Evolutionary conservation across 1,139 yeast genomes (phyloP).

Genomic region (Yamadazyma buinensis): DNA sequence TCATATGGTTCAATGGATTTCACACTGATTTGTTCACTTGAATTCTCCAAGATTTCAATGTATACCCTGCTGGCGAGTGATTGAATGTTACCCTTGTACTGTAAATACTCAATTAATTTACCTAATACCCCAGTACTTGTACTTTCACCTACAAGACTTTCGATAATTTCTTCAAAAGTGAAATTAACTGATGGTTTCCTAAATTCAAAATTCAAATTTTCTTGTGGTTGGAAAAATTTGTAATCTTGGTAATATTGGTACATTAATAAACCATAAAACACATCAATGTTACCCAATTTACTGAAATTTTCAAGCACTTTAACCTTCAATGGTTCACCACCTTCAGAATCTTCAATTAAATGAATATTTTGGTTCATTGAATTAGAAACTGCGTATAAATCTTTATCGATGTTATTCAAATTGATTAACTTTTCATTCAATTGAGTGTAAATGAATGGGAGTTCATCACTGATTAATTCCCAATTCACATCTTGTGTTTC

Average conservation of each 20-base stretch:
- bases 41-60: constrained; percentile 17
- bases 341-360: constrained; percentile 19
- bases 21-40: constrained; percentile 31
- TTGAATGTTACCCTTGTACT: constrained; percentile 8
- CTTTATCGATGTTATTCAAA: constrained; percentile 11
- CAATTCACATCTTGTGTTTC: constrained; percentile 12
- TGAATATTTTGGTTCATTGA: constrained; percentile 40
- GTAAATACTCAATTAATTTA: constrained; percentile 3
- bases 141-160: background rate
- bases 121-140: background rate
- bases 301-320: constrained; percentile 1
- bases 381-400: constrained; percentile 40
- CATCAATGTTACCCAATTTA: background rate
- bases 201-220: background rate
- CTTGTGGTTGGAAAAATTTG: constrained; percentile 14
- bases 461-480: constrained; percentile 10
- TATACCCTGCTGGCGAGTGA: constrained; percentile 27
- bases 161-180: background rate
- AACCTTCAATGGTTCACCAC: background rate
- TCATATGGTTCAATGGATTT: constrained; percentile 28
- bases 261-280: constrained; percentile 12
- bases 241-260: constrained; percentile 29
- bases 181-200: constrained; percentile 1
- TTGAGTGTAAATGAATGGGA: constrained; percentile 12
- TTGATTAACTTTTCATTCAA: constrained; percentile 10